Evolutionary conservation across 495 filamentous ascomycete genomes (phyloP).

Genomic region (Elaphomyces granulatus): DNA sequence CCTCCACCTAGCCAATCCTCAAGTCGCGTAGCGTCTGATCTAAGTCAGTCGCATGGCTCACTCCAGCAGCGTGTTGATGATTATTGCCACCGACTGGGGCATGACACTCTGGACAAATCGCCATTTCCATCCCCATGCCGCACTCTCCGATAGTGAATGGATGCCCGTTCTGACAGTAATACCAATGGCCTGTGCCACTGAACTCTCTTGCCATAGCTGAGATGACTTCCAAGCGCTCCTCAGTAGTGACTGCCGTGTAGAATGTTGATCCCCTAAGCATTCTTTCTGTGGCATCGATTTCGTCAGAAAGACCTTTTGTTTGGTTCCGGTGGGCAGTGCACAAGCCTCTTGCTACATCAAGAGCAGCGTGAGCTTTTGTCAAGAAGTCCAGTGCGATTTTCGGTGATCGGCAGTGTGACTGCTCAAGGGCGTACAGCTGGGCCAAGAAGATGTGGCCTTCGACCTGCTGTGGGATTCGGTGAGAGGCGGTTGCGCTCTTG

Average conservation of each 20-base stretch:
- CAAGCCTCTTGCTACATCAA: constrained; percentile 14
- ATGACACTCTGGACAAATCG: constrained; percentile 50
- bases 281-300: constrained; percentile 5
- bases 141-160: constrained; percentile 60
- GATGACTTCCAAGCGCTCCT: constrained; percentile 30
- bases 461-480: constrained; percentile 10
- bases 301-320: constrained; percentile 15
- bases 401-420: constrained; percentile 2
- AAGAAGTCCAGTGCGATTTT: constrained; percentile 1
- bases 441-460: constrained; percentile 24
- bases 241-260: constrained; percentile 26
- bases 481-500: constrained; percentile 3
- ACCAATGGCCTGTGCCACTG: constrained; percentile 46
- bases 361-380: constrained; percentile 4
- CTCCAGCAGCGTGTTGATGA: constrained; percentile 37
- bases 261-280: constrained; percentile 15
- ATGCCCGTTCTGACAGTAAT: constrained; percentile 47
- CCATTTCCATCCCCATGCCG: constrained; percentile 49
- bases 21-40: constrained; percentile 12
- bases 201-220: constrained; percentile 36
- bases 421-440: constrained; percentile 25
- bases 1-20: too few species aligned
- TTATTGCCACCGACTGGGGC: constrained; percentile 41
- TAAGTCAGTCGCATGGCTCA: constrained; percentile 31
- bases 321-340: constrained; percentile 13